Evolutionary conservation across 2,329 filamentous ascomycete species (phyloP).

Genomic region (Ascochyta lentis): DNA sequence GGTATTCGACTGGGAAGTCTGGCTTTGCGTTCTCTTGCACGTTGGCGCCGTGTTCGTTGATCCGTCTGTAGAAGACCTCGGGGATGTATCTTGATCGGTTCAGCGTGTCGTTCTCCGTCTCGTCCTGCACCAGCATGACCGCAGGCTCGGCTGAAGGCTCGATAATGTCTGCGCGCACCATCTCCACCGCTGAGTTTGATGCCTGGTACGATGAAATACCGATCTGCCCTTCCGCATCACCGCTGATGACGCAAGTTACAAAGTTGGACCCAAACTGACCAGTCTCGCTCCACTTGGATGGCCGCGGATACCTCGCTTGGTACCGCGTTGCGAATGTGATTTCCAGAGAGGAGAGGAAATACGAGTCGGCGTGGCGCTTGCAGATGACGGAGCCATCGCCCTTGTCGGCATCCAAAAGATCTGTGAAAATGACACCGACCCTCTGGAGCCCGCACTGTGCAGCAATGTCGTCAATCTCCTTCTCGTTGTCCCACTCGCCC

Average conservation of each 20-base stretch:
- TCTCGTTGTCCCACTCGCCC: constrained; percentile 83
- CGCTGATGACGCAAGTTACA: constrained; percentile 94
- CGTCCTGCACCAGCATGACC: constrained; percentile 92
- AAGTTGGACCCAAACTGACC: constrained; percentile 95
- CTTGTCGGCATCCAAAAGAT: constrained; percentile 80
- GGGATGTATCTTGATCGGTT: constrained; percentile 85
- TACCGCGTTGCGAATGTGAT: constrained; percentile 86
- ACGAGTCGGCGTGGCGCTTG: constrained; percentile 94
- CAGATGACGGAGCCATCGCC: constrained; percentile 88
- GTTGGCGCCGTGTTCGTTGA: constrained; percentile 96
- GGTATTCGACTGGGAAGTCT: constrained; percentile 93
- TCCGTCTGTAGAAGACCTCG: constrained; percentile 92
- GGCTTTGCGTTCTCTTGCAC: constrained; percentile 98
- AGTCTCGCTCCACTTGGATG: constrained; percentile 96
- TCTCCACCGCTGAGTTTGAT: constrained; percentile 94
- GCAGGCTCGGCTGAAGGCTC: constrained; percentile 93
- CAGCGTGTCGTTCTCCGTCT: constrained; percentile 81
- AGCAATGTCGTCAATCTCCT: constrained; percentile 80
- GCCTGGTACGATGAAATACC: constrained; percentile 91
- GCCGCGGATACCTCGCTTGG: constrained; percentile 86
- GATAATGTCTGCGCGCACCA: constrained; percentile 93
- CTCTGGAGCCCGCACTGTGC: constrained; percentile 83
- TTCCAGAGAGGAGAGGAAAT: constrained; percentile 91
- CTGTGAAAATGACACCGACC: constrained; percentile 93
- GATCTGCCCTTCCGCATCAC: constrained; percentile 87